Evolutionary conservation across 768 basidiomycete genomes (phyloP), one percentile per base, ranked within the genome.

Genomic region (Tylopilus rubrobrunneus): DNA sequence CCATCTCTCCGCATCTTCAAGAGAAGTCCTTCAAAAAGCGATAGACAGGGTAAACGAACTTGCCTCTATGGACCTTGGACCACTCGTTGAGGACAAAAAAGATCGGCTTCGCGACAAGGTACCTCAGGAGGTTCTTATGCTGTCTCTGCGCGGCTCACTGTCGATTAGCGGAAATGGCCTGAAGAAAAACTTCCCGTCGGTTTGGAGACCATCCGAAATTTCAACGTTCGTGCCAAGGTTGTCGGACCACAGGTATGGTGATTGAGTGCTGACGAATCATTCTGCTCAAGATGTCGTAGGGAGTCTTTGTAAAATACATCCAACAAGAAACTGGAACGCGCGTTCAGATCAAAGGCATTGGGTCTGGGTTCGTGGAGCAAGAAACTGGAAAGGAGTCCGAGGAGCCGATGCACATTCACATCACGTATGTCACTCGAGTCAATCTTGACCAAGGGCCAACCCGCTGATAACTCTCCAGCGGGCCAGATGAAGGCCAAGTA

Each of bases 241-340:
- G 96, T 98, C 28, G 96, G 96, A 14, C 96, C 96, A 12, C 85
- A 84, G 57, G 93, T 94, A 70, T 83, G 77, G 11, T 15, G 2
- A 28, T 36, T 15, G 14, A 11, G 11, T 23, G 5, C 21, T 34
- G 5, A 39, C 7, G 21, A 25, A 8, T 14, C n/a, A 9, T 9
- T 3, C 15, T n/a, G 23, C 17, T 48, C 41, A 56, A 25, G 7
- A 31, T 34, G 25, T 5, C 36, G 10, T 48, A 68, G 89, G 95
- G 95, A 59, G 86, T 92, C 59, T 99, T 98, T 65, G 96, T 99
- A 60, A 99, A 99, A 73, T 94, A 94, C 67, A 98, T 98, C 47
- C 96, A 99, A 71, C 82, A 87, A 62, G 96, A 99, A 71, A 99
- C 96, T 0, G 86, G 87, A 28, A 96, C 95, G 7, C 82, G 96